Percentiles rank a stretch among this genome's conserved stretches.
Evolutionary conservation across 306 rosid species (phyloP).

Genomic region (Cyamopsis tetragonoloba): DNA sequence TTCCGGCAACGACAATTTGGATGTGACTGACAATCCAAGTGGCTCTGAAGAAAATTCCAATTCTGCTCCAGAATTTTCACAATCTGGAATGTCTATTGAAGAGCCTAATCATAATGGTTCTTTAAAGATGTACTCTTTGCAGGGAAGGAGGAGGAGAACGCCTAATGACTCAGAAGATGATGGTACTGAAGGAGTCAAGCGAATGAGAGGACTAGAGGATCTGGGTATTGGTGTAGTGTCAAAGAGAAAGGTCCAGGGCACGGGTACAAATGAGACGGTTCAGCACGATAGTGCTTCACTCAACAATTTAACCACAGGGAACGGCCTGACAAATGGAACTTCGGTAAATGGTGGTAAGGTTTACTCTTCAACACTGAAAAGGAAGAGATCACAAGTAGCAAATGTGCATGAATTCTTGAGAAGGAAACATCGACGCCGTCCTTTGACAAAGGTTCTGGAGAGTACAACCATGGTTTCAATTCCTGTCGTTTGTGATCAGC

Average conservation of each 20-base stretch:
- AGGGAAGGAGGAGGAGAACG: slow-evolving; percentile 79
- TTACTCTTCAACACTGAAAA: slow-evolving; percentile 46
- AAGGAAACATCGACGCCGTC: slow-evolving; percentile 70
- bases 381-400: slow-evolving; percentile 78
- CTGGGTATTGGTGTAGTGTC: slow-evolving; percentile 64
- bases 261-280: slow-evolving; percentile 51
- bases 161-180: slow-evolving; percentile 98
- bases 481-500: slow-evolving; percentile 64
- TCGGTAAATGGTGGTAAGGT: slow-evolving; percentile 52
- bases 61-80: slow-evolving; percentile 82
- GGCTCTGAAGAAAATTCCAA: slow-evolving; percentile 65
- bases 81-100: slow-evolving; percentile 88
- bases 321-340: slow-evolving; percentile 52
- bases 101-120: slow-evolving; percentile 71
- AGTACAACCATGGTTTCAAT: slow-evolving; percentile 79
- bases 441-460: slow-evolving; percentile 86
- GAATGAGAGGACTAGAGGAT: slow-evolving; percentile 95
- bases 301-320: slow-evolving; percentile 42
- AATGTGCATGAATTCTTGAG: slow-evolving; percentile 59
- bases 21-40: slow-evolving; percentile 45
- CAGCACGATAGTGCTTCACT: slow-evolving; percentile 57
- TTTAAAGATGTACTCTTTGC: slow-evolving; percentile 61
- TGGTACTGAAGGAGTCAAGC: slow-evolving; percentile 88
- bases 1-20: slow-evolving; percentile 55
- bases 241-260: slow-evolving; percentile 50